Base-by-base conservation (phyloP, 257 asterid genomes). In the Primulina tabacum region DNA sequence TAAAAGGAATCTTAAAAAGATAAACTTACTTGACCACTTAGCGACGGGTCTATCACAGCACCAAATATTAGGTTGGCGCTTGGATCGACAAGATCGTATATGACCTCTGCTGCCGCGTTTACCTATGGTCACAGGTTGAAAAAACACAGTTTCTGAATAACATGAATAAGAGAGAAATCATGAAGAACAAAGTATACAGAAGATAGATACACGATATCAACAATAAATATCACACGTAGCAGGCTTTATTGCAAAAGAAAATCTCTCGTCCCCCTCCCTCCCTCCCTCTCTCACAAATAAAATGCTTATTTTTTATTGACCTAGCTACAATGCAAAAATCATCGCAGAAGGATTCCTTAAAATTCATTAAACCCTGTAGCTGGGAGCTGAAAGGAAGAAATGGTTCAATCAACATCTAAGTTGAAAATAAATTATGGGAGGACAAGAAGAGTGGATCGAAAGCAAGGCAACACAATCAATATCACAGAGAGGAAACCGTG, bases 31-130 rank as follows among this genome's bases (percentile, higher is more conserved):
- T 92, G 95, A 38, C 96, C 98, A 76, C 85, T 88, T 60, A 89
- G 71, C 29, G 95, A 81, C 14, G 98, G 95, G 78, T 90, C 98
- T 64, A 92, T 75, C 35, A 92, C 98, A 33, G 95, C 97, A 67
- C 98, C 98, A 69, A 92, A 92, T 50, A 92, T 92, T 76, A 92
- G 81, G 90, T 92, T 92, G 71, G 98, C 98, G 80, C 82, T 88
- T 68, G 98, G 97, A 78, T 92, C 98, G 70, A 92, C 96, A 67
- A 92, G 95, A 74, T 88, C 97, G 69, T 90, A 92, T 83, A 92
- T 90, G 76, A 92, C 97, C 83, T 90, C 97, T 70, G 97, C 97
- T 43, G 97, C 96, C 59, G 97, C 92, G 78, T 90, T 92, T 66
- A 92, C 98, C 96, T 89, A 71, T 38, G 67, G 78, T 43, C 50